Evolutionary conservation across 495 filamentous ascomycete genomes (phyloP), one percentile per base, ranked within the genome.

Genomic region (Staphylotrichum longicolle): DNA sequence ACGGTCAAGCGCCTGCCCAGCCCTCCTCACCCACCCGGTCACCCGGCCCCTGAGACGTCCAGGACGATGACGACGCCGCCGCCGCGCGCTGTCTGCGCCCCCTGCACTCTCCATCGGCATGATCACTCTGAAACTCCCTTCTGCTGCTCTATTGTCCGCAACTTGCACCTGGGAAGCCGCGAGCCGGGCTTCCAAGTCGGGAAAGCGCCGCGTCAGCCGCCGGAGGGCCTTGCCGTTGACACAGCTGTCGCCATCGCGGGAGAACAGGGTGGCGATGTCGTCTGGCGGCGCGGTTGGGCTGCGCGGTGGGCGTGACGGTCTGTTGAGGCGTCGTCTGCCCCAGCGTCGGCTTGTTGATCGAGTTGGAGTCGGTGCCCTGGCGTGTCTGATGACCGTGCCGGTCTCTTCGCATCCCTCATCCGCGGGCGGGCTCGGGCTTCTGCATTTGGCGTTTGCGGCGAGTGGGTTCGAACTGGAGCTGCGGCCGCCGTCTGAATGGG

Each of bases 131-230:
- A 27, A 27, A 27, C 20, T 27, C 20, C 20, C 14, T 45, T 12
- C 42, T n/a, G 42, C 14, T 10, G n/a, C 45, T 47, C 8, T 11
- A 32, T 15, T 61, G 62, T 41, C 27, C 30, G 53, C 49, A 30
- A 53, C 32, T 10, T 30, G 27, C 42, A 65, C 7, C 14, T 68
- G 59, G 5, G 63, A 54, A 40, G 68, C 68, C 4, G 44, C 60
- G 14, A 68, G 57, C 3, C 62, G 66, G 5, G 60, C 54, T 4
- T 64, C 61, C 1, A 72, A 47, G 27, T 69, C 58, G 7, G 70
- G 68, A 27, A 72, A n/a, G 1, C 64, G 64, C 44, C 63, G 71
- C 27, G 58, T 63, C 55, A 70, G 53, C 12, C 63, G 57, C 8
- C 60, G 62, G 2, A 64, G 46, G 0, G 61, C 62, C 11, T 60